Percentiles rank a stretch among this genome's conserved stretches.
Conservation (phyloP, 2,329 filamentous ascomycete species). For the Neofusicoccum kwambonambiense region DNA sequence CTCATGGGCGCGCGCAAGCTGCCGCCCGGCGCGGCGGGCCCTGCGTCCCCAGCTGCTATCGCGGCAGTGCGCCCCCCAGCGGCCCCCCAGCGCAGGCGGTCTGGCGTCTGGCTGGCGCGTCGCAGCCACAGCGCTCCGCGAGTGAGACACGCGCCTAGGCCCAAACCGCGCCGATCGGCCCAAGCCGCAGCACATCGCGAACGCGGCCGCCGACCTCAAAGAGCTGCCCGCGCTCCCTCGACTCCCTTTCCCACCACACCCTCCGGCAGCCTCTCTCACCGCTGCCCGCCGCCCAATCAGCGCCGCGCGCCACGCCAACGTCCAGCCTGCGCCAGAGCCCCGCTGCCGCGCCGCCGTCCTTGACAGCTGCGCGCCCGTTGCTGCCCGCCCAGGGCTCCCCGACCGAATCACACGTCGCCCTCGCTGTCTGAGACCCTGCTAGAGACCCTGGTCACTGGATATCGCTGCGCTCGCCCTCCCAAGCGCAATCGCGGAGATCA, state of each 20-base stretch:
- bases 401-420: conserved; percentile 34
- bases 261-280: conserved; percentile 18
- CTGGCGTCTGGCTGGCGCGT: background rate
- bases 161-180: conserved; percentile 11
- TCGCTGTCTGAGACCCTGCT: conserved; percentile 27
- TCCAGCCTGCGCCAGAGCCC: conserved; percentile 19
- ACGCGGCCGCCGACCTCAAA: background rate
- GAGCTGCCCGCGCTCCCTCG: conserved; percentile 11
- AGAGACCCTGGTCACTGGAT: conserved; percentile 35
- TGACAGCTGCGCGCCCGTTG: conserved; percentile 17
- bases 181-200: conserved; percentile 11
- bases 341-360: conserved; percentile 21
- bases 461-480: conserved; percentile 11
- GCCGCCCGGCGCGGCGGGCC: conserved; percentile 8
- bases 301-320: conserved; percentile 22
- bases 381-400: conserved; percentile 17
- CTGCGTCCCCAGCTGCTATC: conserved; percentile 6
- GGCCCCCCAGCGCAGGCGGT: background rate
- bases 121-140: conserved; percentile 1
- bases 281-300: conserved; percentile 28
- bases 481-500: conserved; percentile 36
- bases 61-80: background rate
- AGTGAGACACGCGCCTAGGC: conserved; percentile 15
- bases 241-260: conserved; percentile 16
- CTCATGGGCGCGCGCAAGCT: conserved; percentile 13